Evolutionary conservation across 176 grass and related monocot genomes (phyloP).

Genomic region (Phragmites australis): DNA sequence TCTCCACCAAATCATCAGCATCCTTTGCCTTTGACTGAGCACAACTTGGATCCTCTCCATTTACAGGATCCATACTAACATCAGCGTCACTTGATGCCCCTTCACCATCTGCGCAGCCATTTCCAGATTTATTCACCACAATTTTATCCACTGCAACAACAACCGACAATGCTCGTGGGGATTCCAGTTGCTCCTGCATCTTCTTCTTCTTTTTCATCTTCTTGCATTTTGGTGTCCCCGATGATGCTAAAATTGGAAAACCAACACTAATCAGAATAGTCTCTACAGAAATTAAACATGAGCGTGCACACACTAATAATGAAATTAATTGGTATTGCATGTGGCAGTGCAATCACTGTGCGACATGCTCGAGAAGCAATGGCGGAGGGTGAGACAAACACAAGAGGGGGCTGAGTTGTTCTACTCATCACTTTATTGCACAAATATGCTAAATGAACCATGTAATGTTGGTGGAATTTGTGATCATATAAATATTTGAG

Average conservation of each 20-base stretch:
- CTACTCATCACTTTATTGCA: too few relatives aligned
- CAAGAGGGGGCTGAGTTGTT: too few relatives aligned
- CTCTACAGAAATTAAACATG: neutral
- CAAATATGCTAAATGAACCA: too few relatives aligned
- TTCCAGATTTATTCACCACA: neutral
- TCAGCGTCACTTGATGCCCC: neutral
- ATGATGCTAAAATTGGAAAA: constrained; percentile 2
- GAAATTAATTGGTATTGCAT: neutral
- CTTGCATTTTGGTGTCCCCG: neutral
- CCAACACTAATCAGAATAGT: constrained; percentile 2
- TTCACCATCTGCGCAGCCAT: neutral
- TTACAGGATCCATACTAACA: constrained; percentile 16
- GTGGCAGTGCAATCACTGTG: too few relatives aligned
- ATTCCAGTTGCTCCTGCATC: neutral
- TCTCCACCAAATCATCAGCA: constrained; percentile 16
- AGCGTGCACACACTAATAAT: neutral
- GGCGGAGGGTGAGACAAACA: too few relatives aligned
- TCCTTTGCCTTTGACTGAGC: neutral
- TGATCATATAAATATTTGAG: too few relatives aligned
- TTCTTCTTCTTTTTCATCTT: constrained; percentile 40
- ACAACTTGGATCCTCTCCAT: constrained; percentile 21
- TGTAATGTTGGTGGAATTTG: too few relatives aligned
- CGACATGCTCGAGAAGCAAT: too few relatives aligned
- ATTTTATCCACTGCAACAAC: neutral
- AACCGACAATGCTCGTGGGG: neutral